Evolutionary conservation across 768 basidiomycete species (phyloP).

Genomic region (Mycena galopus): DNA sequence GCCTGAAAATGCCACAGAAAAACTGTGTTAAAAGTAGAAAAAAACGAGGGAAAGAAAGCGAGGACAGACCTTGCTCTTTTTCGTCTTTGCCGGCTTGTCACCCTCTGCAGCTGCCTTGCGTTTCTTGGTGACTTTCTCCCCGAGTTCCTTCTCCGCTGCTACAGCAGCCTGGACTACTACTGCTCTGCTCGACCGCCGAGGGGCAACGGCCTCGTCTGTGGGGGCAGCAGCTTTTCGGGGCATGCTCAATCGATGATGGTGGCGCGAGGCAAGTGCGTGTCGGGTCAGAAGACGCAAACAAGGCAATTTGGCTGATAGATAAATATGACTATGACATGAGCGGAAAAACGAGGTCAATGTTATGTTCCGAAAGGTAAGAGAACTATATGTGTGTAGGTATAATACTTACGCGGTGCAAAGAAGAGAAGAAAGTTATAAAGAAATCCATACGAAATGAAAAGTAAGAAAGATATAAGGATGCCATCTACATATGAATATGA

Average conservation of each 20-base stretch:
- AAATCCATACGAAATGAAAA: conserved; percentile 4
- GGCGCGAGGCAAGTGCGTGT: conserved; percentile 31
- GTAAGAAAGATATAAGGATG: not conserved
- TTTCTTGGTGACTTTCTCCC: conserved; percentile 48
- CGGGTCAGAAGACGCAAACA: conserved; percentile 26
- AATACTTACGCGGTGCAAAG: not conserved
- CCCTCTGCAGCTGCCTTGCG: conserved; percentile 48
- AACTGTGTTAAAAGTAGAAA: conserved; percentile 12
- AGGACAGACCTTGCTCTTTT: conserved; percentile 55
- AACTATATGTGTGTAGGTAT: conserved; percentile 24
- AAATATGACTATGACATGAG: conserved; percentile 23
- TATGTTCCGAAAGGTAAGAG: conserved; percentile 15
- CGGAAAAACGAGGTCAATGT: conserved; percentile 15
- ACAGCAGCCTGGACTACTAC: conserved; percentile 38
- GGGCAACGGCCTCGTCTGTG: conserved; percentile 51
- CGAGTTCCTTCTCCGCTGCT: conserved; percentile 60
- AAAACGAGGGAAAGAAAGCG: not conserved
- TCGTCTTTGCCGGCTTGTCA: conserved; percentile 48
- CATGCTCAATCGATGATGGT: conserved; percentile 44
- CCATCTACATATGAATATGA: conserved; percentile 23
- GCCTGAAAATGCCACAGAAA: conserved; percentile 44
- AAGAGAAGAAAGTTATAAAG: conserved; percentile 6
- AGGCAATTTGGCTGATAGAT: conserved; percentile 25
- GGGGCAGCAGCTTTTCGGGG: conserved; percentile 51
- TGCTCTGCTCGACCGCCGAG: conserved; percentile 70